A percentile compares a stretch with the other conserved stretches of the same genome.
These are phyloP conservation scores for Gamarada debralockiae DNA, from an alignment of 495 filamentous ascomycete genomes.

Conservation along the genomic window DNA sequence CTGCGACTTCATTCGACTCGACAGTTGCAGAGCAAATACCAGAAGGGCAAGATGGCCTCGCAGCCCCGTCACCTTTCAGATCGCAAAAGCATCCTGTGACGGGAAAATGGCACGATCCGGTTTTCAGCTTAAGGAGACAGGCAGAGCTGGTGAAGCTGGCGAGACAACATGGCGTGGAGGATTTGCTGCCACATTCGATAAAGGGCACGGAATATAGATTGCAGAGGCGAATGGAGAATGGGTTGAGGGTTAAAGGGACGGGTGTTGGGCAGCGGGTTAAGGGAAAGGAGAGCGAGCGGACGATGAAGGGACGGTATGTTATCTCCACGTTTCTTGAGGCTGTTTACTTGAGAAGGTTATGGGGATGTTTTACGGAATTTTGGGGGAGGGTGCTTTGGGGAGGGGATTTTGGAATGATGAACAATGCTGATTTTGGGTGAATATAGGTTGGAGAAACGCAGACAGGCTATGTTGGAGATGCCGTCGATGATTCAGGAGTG, in stretches of 20 bases:
- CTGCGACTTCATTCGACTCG: too few species aligned
- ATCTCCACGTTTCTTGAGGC: too few species aligned
- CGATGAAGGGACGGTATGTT: constrained; percentile 67
- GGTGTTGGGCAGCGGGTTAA: constrained; percentile 91
- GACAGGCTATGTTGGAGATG: constrained; percentile 92
- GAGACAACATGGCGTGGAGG: constrained; percentile 73
- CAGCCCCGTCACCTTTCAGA: constrained; percentile 67
- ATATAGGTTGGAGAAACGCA: constrained; percentile 74
- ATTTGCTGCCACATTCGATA: constrained; percentile 68
- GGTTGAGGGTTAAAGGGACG: constrained; percentile 80
- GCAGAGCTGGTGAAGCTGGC: constrained; percentile 90
- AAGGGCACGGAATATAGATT: constrained; percentile 74
- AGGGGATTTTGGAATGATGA: background rate
- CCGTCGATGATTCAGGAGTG: constrained; percentile 82
- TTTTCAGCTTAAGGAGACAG: constrained; percentile 79
- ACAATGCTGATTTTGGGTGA: constrained; percentile 16
- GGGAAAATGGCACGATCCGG: constrained; percentile 73
- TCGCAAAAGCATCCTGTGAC: constrained; percentile 66
- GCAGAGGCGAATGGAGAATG: constrained; percentile 62
- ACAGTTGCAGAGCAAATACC: constrained; percentile 12
- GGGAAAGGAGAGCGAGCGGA: constrained; percentile 90
- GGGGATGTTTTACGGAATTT: background rate
- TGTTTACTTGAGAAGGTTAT: constrained; percentile 17
- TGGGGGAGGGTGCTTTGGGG: background rate
- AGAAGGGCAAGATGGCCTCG: constrained; percentile 17